Conservation (phyloP, 352 stramenopile species). For the Plasmopara viticola region DNA sequence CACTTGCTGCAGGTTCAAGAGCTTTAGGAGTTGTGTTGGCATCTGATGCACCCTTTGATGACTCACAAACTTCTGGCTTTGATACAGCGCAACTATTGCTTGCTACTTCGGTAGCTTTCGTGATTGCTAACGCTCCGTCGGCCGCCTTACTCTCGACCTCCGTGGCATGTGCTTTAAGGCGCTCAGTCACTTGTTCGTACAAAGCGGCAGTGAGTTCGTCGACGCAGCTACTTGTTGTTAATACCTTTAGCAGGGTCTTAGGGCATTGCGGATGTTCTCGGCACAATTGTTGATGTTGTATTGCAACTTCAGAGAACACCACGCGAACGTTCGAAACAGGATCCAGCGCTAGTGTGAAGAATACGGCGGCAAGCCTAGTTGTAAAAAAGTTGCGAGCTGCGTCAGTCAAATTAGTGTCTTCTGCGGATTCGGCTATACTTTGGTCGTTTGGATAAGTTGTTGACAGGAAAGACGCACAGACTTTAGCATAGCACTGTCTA, state of each 20-base stretch:
- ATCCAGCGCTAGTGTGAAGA: slow-evolving; percentile 59
- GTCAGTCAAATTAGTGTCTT: slow-evolving; percentile 6
- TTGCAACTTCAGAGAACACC: slow-evolving; percentile 43
- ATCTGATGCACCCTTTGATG: neutral
- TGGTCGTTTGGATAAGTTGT: slow-evolving; percentile 6
- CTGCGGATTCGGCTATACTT: slow-evolving; percentile 1
- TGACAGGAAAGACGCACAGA: slow-evolving; percentile 51
- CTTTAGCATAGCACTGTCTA: slow-evolving; percentile 62
- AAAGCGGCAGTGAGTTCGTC: slow-evolving; percentile 30
- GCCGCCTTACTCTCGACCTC: slow-evolving; percentile 9
- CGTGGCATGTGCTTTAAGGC: slow-evolving; percentile 8
- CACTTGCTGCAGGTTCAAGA: slow-evolving; percentile 3
- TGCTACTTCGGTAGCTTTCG: slow-evolving; percentile 6
- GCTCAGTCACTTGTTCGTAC: slow-evolving; percentile 14
- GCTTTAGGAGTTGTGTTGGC: slow-evolving; percentile 5
- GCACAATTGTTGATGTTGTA: slow-evolving; percentile 42
- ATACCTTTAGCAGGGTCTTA: slow-evolving; percentile 16
- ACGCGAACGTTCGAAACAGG: slow-evolving; percentile 69
- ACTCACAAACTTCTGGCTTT: slow-evolving; percentile 4
- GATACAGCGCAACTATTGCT: slow-evolving; percentile 3
- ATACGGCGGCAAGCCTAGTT: slow-evolving; percentile 33
- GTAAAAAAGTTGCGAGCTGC: slow-evolving; percentile 38
- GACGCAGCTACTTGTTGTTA: slow-evolving; percentile 17
- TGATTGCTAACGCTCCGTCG: neutral
- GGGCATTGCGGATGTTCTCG: slow-evolving; percentile 26